phyloP scores from a whole-genome alignment of 257 asterid species.

The Leptodermis oblonga region DNA sequence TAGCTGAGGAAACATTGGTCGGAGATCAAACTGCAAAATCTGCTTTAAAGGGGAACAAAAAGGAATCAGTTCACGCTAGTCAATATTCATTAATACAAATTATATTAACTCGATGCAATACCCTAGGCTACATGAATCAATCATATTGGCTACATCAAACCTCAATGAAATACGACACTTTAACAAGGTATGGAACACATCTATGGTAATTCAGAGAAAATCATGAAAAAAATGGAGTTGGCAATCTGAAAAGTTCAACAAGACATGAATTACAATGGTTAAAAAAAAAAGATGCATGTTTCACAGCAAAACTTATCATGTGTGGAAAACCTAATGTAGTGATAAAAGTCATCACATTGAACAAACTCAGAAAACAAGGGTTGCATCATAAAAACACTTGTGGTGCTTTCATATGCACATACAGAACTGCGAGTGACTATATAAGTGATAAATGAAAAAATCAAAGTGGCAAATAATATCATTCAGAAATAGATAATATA shows the following conservation, averaged over 20 bases:
- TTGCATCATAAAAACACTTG: too few species aligned
- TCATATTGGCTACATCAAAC: too few species aligned
- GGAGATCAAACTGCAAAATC: too few species aligned
- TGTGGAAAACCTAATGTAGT: not conserved
- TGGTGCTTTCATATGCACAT: not conserved
- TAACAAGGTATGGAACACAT: too few species aligned
- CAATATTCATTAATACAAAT: not conserved
- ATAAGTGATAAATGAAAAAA: not conserved
- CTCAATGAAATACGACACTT: too few species aligned
- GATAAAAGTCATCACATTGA: too few species aligned
- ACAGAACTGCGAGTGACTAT: not conserved
- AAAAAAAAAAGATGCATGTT: not conserved
- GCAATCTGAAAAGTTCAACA: not conserved
- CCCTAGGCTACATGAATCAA: too few species aligned
- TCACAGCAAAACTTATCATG: not conserved
- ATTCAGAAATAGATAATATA: too few species aligned
- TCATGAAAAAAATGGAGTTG: not conserved
- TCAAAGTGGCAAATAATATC: not conserved
- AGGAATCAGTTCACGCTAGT: not conserved
- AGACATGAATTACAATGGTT: not conserved
- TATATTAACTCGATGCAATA: not conserved
- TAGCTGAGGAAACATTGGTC: too few species aligned
- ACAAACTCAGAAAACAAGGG: too few species aligned
- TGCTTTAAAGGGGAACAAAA: constrained; percentile 3
- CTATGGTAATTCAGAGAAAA: not conserved